Percentiles rank a stretch among this genome's conserved stretches.
These are phyloP conservation scores for Sporobolomyces roseus DNA, from an alignment of 768 basidiomycete genomes.

Conservation along the genomic window DNA sequence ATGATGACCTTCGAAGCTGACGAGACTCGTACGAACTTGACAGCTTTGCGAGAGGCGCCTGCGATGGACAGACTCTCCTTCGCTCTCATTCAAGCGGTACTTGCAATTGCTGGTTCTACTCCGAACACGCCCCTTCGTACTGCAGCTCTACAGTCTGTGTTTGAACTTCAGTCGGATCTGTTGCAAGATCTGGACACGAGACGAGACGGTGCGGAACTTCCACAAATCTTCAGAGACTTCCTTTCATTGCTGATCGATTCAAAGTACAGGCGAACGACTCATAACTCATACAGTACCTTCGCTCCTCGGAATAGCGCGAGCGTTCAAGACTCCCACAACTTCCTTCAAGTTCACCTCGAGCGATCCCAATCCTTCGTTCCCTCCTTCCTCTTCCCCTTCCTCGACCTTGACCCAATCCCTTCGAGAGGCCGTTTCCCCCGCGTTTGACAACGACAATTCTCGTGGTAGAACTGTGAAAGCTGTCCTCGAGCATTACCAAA, in stretches of 20 bases:
- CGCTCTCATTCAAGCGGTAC: slow-evolving; percentile 69
- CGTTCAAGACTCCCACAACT: slow-evolving; percentile 45
- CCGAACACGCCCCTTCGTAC: background rate
- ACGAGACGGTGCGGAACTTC: slow-evolving; percentile 11
- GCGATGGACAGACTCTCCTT: slow-evolving; percentile 56
- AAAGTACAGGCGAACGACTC: slow-evolving; percentile 60
- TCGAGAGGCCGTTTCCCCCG: background rate
- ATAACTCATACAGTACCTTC: slow-evolving; percentile 73
- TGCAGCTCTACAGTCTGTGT: background rate
- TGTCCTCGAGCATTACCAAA: background rate
- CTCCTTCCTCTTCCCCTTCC: background rate
- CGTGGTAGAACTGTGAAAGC: background rate
- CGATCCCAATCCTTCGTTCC: slow-evolving; percentile 10
- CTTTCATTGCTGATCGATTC: background rate
- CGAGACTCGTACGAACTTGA: too few species aligned
- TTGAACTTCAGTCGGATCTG: slow-evolving; percentile 3
- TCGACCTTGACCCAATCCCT: background rate
- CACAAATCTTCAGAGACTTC: too few species aligned
- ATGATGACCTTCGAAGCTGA: background rate
- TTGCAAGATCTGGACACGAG: slow-evolving; percentile 1
- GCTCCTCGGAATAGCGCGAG: slow-evolving; percentile 80
- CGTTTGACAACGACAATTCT: background rate
- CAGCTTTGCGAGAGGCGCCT: background rate
- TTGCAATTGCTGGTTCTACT: slow-evolving; percentile 66
- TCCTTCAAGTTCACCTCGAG: background rate